phyloP scores from a whole-genome alignment of 2,329 filamentous ascomycete genomes.

The Fusarium dimerum region DNA sequence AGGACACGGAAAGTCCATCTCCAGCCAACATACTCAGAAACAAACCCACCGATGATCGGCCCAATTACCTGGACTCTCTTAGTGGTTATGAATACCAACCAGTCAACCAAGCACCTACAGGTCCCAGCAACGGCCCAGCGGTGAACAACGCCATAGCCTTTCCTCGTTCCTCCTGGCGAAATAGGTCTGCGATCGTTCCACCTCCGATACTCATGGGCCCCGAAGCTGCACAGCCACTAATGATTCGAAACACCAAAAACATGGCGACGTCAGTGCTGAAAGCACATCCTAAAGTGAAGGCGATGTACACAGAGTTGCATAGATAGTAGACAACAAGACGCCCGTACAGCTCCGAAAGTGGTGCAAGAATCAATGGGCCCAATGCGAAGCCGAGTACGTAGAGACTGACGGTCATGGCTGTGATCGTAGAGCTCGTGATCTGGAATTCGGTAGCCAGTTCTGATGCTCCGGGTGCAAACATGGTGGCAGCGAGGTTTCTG shows the following conservation, averaged over 20 bases:
- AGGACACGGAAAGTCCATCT: constrained; percentile 53
- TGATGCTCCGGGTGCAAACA: constrained; percentile 23
- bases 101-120: constrained; percentile 33
- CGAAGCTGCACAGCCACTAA: constrained; percentile 18
- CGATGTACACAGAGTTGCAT: constrained; percentile 6
- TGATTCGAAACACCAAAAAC: constrained; percentile 17
- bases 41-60: constrained; percentile 44
- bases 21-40: constrained; percentile 49
- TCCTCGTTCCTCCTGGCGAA: constrained; percentile 42
- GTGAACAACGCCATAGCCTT: constrained; percentile 64
- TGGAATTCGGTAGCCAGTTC: constrained; percentile 14
- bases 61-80: constrained; percentile 17
- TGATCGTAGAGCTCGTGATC: constrained; percentile 8
- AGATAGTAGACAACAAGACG: constrained; percentile 16
- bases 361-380: constrained; percentile 18
- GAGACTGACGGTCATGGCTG: constrained; percentile 14
- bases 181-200: constrained; percentile 19
- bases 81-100: too few relatives aligned
- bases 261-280: constrained; percentile 13
- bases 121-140: constrained; percentile 60
- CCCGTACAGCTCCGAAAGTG: constrained; percentile 18
- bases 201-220: constrained; percentile 20
- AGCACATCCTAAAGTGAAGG: constrained; percentile 15
- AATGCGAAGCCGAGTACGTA: constrained; percentile 21
- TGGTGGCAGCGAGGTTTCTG: constrained; percentile 23